Conservation (phyloP, 768 basidiomycete genomes). For the Leccinum truebloodii region DNA sequence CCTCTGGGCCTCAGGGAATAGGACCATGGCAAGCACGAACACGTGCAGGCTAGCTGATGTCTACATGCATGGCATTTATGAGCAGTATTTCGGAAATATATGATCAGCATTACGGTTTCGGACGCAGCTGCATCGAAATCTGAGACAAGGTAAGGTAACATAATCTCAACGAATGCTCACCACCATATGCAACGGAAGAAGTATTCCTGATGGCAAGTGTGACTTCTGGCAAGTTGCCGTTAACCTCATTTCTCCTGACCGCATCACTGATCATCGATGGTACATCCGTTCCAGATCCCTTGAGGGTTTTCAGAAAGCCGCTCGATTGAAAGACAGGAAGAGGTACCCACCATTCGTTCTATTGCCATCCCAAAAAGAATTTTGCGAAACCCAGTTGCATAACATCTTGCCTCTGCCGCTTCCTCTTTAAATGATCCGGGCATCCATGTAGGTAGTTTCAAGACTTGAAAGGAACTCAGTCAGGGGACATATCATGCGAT, state of each 20-base stretch:
- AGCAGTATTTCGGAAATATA: not conserved
- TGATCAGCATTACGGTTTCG: constrained; percentile 22
- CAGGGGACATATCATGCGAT: not conserved
- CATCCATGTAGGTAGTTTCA: constrained; percentile 28
- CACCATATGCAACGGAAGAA: constrained; percentile 26
- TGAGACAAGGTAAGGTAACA: constrained; percentile 2
- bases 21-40: constrained; percentile 32
- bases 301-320: not conserved
- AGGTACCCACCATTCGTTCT: constrained; percentile 21
- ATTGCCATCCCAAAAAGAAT: constrained; percentile 26
- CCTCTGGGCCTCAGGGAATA: constrained; percentile 26
- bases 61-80: constrained; percentile 7
- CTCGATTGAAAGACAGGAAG: not conserved
- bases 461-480: constrained; percentile 16
- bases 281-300: constrained; percentile 19
- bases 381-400: constrained; percentile 19
- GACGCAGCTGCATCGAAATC: constrained; percentile 20
- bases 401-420: constrained; percentile 14
- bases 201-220: constrained; percentile 21
- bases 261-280: constrained; percentile 25
- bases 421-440: constrained; percentile 27
- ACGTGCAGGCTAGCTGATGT: constrained; percentile 22
- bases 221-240: constrained; percentile 22
- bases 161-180: constrained; percentile 7
- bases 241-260: constrained; percentile 20